Conservation (phyloP, 202 grass and related monocot species). For the Zoysia matrella region DNA sequence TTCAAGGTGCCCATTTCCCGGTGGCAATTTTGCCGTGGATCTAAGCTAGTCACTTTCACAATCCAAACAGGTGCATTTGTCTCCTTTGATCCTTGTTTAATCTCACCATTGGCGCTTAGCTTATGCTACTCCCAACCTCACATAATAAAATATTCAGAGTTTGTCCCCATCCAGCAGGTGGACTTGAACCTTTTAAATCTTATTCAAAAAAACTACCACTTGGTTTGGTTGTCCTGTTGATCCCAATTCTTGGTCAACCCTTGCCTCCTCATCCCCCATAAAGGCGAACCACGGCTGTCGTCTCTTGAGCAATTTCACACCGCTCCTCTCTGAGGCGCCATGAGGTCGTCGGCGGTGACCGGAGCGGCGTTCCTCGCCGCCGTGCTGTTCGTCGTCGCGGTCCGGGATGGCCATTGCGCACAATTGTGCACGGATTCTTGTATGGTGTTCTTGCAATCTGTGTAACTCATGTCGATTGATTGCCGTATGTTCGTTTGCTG, state of each 20-base stretch:
- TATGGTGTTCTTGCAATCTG: conserved; percentile 6
- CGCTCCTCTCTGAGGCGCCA: conserved; percentile 20
- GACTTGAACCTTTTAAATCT: not conserved
- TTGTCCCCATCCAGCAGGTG: conserved; percentile 39
- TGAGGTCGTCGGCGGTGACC: conserved; percentile 27
- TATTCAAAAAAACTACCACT: conserved; percentile 18
- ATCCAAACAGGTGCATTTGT: conserved; percentile 34
- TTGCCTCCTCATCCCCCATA: conserved; percentile 9
- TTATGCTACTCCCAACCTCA: conserved; percentile 12
- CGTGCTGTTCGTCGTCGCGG: conserved; percentile 44
- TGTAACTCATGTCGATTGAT: not conserved
- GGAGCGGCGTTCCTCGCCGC: conserved; percentile 13
- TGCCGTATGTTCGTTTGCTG: not conserved
- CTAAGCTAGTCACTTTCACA: conserved; percentile 36
- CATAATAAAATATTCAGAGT: not conserved
- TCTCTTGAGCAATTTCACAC: not conserved
- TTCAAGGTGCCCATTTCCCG: not conserved
- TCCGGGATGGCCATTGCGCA: conserved; percentile 52
- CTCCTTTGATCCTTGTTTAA: conserved; percentile 38
- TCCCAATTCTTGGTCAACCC: conserved; percentile 40
- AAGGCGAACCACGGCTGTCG: conserved; percentile 12
- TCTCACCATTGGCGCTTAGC: not conserved
- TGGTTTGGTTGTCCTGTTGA: conserved; percentile 12
- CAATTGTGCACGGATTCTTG: conserved; percentile 76
- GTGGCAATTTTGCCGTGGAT: conserved; percentile 35